Conservation (phyloP, 1,139 yeast genomes). For the Kurtzmaniella quercitrusa region DNA sequence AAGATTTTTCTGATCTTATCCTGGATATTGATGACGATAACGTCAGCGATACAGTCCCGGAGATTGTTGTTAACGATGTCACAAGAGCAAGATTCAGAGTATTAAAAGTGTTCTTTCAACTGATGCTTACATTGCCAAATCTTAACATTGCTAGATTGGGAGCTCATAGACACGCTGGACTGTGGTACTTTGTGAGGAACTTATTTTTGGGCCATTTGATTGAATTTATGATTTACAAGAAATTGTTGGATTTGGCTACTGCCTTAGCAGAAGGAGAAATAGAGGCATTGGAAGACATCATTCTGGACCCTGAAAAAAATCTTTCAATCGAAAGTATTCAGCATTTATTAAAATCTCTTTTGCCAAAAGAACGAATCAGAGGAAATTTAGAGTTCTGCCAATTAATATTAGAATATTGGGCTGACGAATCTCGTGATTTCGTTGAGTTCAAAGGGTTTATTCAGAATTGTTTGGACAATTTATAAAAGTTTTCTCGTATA, state of each 20-base stretch:
- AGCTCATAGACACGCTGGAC: conserved; percentile 40
- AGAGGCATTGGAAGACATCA: not conserved
- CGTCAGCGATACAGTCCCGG: conserved; percentile 13
- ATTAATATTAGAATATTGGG: conserved; percentile 34
- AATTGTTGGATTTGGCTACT: conserved; percentile 15
- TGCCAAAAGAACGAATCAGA: conserved; percentile 22
- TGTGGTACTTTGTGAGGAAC: conserved; percentile 40
- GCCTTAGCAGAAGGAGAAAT: not conserved
- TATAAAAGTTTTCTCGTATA: not conserved
- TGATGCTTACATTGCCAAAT: conserved; percentile 28
- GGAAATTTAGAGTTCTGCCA: conserved; percentile 28
- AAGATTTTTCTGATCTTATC: conserved; percentile 22
- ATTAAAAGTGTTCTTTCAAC: conserved; percentile 22
- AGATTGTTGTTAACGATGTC: conserved; percentile 14
- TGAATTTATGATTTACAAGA: conserved; percentile 34
- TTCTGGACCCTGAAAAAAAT: not conserved
- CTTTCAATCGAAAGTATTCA: not conserved
- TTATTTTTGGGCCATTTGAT: conserved; percentile 35
- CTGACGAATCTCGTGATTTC: conserved; percentile 34
- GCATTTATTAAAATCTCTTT: conserved; percentile 16
- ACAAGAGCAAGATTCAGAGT: conserved; percentile 19
- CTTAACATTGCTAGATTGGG: conserved; percentile 33
- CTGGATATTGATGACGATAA: conserved; percentile 7
- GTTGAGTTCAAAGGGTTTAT: conserved; percentile 23
- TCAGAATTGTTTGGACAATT: conserved; percentile 17